Conservation (phyloP, 257 asterid species). For the Ajuga chamaepitys region DNA sequence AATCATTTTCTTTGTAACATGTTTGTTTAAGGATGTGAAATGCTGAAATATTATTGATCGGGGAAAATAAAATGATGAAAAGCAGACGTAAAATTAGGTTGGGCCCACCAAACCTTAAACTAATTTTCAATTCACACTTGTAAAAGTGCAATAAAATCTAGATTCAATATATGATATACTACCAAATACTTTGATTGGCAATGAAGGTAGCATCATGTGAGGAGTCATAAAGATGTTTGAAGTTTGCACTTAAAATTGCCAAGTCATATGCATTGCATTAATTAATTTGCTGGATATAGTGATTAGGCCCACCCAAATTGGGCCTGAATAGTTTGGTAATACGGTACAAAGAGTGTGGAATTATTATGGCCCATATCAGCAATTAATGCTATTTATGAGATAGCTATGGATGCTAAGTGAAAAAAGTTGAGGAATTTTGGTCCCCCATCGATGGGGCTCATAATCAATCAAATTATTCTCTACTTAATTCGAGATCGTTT, state of each 20-base stretch:
- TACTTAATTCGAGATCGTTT: too few relatives aligned
- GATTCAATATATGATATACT: not conserved
- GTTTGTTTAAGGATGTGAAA: too few relatives aligned
- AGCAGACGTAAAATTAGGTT: too few relatives aligned
- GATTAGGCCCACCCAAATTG: not conserved
- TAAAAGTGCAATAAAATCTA: too few relatives aligned
- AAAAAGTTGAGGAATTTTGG: constrained; percentile 1
- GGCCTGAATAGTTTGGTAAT: constrained; percentile 7
- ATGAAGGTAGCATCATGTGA: constrained; percentile 9
- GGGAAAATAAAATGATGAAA: too few relatives aligned
- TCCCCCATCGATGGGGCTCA: constrained; percentile 6
- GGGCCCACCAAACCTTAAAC: too few relatives aligned
- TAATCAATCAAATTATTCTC: too few relatives aligned
- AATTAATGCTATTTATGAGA: constrained; percentile 20
- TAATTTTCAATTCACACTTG: too few relatives aligned
- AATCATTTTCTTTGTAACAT: too few relatives aligned
- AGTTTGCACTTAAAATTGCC: not conserved
- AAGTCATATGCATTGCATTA: not conserved
- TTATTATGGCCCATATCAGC: constrained; percentile 1
- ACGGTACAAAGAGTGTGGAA: not conserved
- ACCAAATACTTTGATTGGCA: not conserved
- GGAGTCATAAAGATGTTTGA: not conserved
- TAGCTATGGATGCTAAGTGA: not conserved
- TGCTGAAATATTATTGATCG: too few relatives aligned
- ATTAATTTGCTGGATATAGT: not conserved